Evolutionary conservation across 805 yeast genomes (phyloP).

Genomic region (Nakazawaea wyomingensis): DNA sequence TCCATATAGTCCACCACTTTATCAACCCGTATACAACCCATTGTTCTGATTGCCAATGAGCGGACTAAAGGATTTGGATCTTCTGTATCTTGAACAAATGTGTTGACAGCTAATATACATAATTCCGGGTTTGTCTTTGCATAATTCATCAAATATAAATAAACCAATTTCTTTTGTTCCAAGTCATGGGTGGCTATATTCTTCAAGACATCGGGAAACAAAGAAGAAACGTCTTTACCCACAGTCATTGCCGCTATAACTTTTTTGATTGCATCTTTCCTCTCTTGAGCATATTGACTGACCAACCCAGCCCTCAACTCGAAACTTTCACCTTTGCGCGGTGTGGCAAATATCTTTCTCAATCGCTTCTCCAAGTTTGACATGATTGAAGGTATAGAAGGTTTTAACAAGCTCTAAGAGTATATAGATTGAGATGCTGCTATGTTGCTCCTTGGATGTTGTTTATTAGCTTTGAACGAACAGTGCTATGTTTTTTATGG

Average conservation of each 20-base stretch:
- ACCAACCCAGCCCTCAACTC: conserved; percentile 89
- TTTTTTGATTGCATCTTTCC: conserved; percentile 94
- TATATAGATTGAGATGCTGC: background rate
- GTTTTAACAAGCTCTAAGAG: no score
- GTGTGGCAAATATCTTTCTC: conserved; percentile 35
- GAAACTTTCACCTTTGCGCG: conserved; percentile 69
- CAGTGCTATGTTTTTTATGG: no score
- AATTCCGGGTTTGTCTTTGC: conserved; percentile 96
- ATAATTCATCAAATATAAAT: conserved; percentile 91
- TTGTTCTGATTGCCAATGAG: conserved; percentile 94
- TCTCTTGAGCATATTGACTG: conserved; percentile 89
- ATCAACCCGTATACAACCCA: conserved; percentile 97
- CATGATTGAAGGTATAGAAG: conserved; percentile 4
- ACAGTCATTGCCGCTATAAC: conserved; percentile 98
- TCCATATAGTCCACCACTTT: conserved; percentile 94
- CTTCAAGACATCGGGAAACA: conserved; percentile 94
- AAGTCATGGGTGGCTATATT: conserved; percentile 95
- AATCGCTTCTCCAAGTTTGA: conserved; percentile 34
- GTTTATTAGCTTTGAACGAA: no score
- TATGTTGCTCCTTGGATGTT: no score
- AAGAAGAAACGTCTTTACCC: conserved; percentile 91
- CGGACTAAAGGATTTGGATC: conserved; percentile 96
- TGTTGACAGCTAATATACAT: conserved; percentile 92
- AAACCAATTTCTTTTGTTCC: conserved; percentile 94
- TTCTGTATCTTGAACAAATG: conserved; percentile 91